These are phyloP conservation scores for Mortierella hygrophila DNA, from an alignment of 192 early-diverging fungal species.

Conservation along the genomic window DNA sequence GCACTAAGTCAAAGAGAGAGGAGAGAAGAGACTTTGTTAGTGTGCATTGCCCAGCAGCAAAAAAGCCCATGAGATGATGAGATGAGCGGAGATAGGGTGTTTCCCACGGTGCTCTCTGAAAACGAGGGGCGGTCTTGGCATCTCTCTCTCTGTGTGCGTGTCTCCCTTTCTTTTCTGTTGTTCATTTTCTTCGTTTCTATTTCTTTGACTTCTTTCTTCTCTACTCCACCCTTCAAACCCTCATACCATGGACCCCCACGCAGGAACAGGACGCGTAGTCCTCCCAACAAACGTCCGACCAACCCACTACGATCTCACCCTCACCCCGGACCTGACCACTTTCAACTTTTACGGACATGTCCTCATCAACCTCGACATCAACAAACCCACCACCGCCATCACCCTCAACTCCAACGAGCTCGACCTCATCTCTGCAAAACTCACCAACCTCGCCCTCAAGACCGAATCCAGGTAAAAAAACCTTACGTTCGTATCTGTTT, in stretches of 20 bases:
- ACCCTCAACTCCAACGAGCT: conserved; percentile 78
- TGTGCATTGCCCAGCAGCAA: no score
- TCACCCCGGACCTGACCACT: conserved; percentile 85
- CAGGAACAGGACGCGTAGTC: conserved; percentile 71
- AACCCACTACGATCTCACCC: conserved; percentile 82
- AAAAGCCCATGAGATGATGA: no score
- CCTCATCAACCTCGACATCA: conserved; percentile 67
- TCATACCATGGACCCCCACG: conserved; percentile 46
- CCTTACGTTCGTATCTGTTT: neutral
- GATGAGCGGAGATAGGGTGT: neutral
- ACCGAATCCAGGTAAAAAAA: conserved; percentile 63
- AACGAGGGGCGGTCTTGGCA: neutral
- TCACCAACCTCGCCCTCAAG: conserved; percentile 60
- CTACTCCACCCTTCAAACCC: neutral
- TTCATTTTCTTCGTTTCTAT: neutral
- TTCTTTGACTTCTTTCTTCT: neutral
- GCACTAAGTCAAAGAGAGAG: neutral
- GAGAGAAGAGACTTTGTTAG: neutral
- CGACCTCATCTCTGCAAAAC: conserved; percentile 68
- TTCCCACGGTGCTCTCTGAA: conserved; percentile 16
- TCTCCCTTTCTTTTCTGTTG: neutral
- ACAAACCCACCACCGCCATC: conserved; percentile 72
- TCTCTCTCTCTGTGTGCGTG: neutral
- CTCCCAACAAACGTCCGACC: conserved; percentile 90
- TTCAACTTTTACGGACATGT: conserved; percentile 81